phyloP scores from a whole-genome alignment of 169 alveolate genomes.

The Eimeria falciformis region DNA sequence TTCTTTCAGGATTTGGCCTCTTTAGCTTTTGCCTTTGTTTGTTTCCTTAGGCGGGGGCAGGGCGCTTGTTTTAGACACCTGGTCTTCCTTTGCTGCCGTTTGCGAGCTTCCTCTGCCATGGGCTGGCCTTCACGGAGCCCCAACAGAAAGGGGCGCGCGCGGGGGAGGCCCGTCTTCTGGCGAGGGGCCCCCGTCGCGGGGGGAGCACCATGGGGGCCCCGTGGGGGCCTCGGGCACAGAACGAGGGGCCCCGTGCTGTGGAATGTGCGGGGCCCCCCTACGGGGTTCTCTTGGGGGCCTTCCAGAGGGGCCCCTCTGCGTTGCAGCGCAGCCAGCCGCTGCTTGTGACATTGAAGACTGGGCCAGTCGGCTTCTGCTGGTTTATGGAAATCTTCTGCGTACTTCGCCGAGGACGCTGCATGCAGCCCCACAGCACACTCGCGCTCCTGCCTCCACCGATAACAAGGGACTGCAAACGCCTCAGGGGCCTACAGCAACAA shows the following conservation, averaged over 20 bases:
- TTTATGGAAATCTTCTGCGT: background rate
- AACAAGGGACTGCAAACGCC: background rate
- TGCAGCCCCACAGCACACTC: too few species aligned
- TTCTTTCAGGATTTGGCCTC: background rate
- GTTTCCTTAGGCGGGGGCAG: background rate
- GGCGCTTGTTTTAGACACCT: slow-evolving; percentile 25
- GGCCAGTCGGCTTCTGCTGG: background rate
- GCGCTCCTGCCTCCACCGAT: too few species aligned
- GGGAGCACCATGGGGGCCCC: background rate
- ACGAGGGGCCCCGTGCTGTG: slow-evolving; percentile 28
- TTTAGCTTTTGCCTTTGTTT: background rate
- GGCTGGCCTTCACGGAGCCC: too few species aligned
- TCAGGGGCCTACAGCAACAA: background rate
- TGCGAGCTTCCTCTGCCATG: slow-evolving; percentile 17
- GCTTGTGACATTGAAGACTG: slow-evolving; percentile 13
- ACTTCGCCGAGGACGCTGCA: background rate
- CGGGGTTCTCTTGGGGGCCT: slow-evolving; percentile 32
- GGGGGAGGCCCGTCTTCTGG: background rate
- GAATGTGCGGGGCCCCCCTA: background rate
- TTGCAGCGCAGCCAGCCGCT: slow-evolving; percentile 40
- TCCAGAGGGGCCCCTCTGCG: background rate
- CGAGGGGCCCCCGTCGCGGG: background rate
- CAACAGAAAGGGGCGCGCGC: too few species aligned
- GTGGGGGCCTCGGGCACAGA: background rate
- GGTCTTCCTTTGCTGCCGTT: slow-evolving; percentile 34